Percentiles rank a stretch among this genome's conserved stretches.
phyloP scores from a whole-genome alignment of 2,329 filamentous ascomycete genomes.

The Calycina marina region DNA sequence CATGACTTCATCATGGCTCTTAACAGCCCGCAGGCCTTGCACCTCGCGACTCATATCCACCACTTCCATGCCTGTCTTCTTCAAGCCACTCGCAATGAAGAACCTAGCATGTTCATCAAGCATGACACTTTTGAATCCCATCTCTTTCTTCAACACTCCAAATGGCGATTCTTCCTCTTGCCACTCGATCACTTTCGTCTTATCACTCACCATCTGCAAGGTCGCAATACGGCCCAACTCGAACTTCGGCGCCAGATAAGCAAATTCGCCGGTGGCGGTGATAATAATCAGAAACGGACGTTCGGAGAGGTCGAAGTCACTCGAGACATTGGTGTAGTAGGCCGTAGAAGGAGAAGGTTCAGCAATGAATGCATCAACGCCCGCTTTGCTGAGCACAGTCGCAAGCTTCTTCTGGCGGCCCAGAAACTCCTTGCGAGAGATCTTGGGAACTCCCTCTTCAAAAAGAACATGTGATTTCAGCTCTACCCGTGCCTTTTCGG shows the following conservation, averaged over 20 bases:
- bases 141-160: slow-evolving; percentile 33
- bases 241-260: slow-evolving; percentile 43
- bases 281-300: slow-evolving; percentile 47
- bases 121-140: slow-evolving; percentile 30
- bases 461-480: slow-evolving; percentile 10
- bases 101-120: slow-evolving; percentile 50
- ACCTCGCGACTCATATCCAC: slow-evolving; percentile 35
- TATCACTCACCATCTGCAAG: slow-evolving; percentile 35
- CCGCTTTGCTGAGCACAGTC: slow-evolving; percentile 9
- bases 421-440: slow-evolving; percentile 12
- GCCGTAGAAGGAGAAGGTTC: slow-evolving; percentile 50
- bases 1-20: slow-evolving; percentile 38
- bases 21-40: slow-evolving; percentile 41
- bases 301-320: slow-evolving; percentile 44
- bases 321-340: slow-evolving; percentile 46
- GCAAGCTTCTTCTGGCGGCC: slow-evolving; percentile 11
- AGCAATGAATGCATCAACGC: slow-evolving; percentile 41
- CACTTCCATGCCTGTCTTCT: slow-evolving; percentile 35
- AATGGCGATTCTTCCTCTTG: slow-evolving; percentile 47
- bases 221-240: slow-evolving; percentile 43
- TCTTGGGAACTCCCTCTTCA: slow-evolving; percentile 11
- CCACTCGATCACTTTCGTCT: slow-evolving; percentile 41
- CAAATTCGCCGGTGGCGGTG: slow-evolving; percentile 33
- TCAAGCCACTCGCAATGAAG: slow-evolving; percentile 44
- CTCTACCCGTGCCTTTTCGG: slow-evolving; percentile 7